These are phyloP conservation scores for Drechslerella dactyloides DNA, from an alignment of 2,329 filamentous ascomycete species.

Conservation along the genomic window DNA sequence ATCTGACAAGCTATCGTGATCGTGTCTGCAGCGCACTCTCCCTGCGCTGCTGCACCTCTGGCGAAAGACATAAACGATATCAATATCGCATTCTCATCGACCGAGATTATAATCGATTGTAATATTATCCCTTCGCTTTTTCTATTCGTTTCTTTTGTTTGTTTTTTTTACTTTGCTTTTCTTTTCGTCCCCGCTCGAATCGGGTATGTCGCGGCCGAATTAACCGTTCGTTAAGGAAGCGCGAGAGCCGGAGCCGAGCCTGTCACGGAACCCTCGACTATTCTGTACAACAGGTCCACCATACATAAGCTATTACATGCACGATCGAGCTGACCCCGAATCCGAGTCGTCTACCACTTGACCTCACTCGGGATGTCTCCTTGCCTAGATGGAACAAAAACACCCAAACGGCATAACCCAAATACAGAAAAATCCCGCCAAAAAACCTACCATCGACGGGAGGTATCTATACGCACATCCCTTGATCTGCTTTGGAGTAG, in stretches of 20 bases:
- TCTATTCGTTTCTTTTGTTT: neutral
- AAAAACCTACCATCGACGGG: too few relatives aligned
- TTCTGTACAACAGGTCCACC: neutral
- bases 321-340: neutral
- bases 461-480: too few relatives aligned
- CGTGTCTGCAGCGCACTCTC: too few relatives aligned
- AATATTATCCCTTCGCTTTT: too few relatives aligned
- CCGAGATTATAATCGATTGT: too few relatives aligned
- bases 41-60: too few relatives aligned
- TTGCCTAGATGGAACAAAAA: constrained; percentile 35
- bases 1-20: neutral
- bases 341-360: constrained; percentile 1
- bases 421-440: constrained; percentile 35
- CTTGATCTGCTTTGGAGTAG: too few relatives aligned
- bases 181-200: constrained; percentile 1
- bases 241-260: constrained; percentile 34
- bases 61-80: too few relatives aligned
- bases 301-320: neutral
- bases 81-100: too few relatives aligned
- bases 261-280: constrained; percentile 22
- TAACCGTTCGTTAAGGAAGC: neutral
- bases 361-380: constrained; percentile 23
- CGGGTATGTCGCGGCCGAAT: neutral
- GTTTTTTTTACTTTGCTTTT: neutral
- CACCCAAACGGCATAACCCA: neutral